Percentiles rank a stretch among this genome's conserved stretches.
phyloP scores from a whole-genome alignment of 306 rosid species.

The Medicago arabica region DNA sequence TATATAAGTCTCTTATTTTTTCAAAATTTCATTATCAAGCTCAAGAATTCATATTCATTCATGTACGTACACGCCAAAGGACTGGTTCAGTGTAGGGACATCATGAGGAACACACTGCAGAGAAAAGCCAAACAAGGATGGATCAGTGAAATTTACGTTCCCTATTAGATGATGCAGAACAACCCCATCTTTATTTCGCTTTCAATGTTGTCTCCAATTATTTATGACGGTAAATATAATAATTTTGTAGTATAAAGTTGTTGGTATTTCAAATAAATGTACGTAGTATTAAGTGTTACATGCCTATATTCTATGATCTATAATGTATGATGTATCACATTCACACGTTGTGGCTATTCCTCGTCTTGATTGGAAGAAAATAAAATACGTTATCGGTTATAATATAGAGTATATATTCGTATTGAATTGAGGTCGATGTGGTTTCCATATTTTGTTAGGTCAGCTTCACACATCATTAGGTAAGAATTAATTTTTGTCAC shows the following conservation, averaged over 20 bases:
- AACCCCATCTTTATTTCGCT: slow-evolving; percentile 23
- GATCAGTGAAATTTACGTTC: slow-evolving; percentile 41
- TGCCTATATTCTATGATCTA: too few species aligned
- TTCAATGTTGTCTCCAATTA: slow-evolving; percentile 34
- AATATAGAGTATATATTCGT: neutral
- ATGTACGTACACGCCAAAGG: neutral
- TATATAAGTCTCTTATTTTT: slow-evolving; percentile 25
- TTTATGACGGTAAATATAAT: slow-evolving; percentile 18
- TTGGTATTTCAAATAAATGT: neutral
- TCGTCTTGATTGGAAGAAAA: slow-evolving; percentile 29
- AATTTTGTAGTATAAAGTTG: neutral
- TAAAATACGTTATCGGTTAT: slow-evolving; percentile 9
- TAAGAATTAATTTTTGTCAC: slow-evolving; percentile 37
- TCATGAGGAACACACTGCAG: neutral
- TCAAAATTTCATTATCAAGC: slow-evolving; percentile 31
- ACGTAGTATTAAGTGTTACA: too few species aligned
- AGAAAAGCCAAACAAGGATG: slow-evolving; percentile 40
- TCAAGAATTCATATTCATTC: neutral
- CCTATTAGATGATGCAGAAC: slow-evolving; percentile 18
- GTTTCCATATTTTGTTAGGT: slow-evolving; percentile 41
- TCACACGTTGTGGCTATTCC: slow-evolving; percentile 21
- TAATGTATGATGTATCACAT: neutral
- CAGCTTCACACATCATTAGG: slow-evolving; percentile 47
- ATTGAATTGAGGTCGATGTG: neutral
- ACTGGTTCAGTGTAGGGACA: slow-evolving; percentile 32